Conservation (phyloP, 2,329 filamentous ascomycete species). For the Phialophora macrospora region DNA sequence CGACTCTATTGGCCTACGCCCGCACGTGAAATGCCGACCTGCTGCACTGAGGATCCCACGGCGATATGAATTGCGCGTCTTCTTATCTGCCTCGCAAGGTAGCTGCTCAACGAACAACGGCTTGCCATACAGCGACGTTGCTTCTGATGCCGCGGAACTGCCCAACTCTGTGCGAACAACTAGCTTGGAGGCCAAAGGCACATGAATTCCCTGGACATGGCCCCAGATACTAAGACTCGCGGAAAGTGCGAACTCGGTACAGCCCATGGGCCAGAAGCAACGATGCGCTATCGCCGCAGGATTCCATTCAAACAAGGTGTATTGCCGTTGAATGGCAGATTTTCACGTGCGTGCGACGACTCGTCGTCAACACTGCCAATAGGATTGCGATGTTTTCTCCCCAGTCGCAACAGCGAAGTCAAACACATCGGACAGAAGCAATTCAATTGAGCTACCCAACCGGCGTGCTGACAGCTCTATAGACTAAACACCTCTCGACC, state of each 20-base stretch:
- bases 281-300: not conserved
- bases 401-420: not conserved
- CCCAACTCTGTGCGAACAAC: not conserved
- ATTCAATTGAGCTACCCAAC: not conserved
- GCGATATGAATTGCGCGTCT: not conserved
- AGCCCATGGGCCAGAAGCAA: not conserved
- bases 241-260: not conserved
- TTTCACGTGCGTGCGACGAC: not conserved
- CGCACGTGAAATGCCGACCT: not conserved
- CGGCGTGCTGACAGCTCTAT: not conserved
- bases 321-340: not conserved
- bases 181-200: not conserved
- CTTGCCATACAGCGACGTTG: not conserved
- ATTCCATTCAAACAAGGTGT: not conserved
- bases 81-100: not conserved
- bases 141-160: not conserved
- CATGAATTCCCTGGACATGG: not conserved
- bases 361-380: not conserved
- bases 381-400: not conserved
- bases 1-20: not conserved
- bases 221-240: not conserved
- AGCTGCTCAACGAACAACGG: not conserved
- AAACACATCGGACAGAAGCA: not conserved
- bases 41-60: not conserved
- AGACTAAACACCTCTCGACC: not conserved